phyloP scores from a whole-genome alignment of 306 rosid genomes.

The Cajanus cajan region DNA sequence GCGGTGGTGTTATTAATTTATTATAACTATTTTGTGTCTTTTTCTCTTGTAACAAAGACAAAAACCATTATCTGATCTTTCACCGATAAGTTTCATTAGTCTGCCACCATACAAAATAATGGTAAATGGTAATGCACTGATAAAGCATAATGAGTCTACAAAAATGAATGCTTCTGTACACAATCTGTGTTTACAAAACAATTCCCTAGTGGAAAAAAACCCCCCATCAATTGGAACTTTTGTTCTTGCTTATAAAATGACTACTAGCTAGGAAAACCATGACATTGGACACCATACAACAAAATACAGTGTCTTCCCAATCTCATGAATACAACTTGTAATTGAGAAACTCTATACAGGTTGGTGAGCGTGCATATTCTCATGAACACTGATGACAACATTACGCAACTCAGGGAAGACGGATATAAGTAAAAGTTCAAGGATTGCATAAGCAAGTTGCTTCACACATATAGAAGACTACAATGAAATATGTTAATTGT shows the following conservation, averaged over 20 bases:
- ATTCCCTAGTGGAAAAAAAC: background rate
- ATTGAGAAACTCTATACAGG: constrained; percentile 49
- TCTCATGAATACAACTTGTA: constrained; percentile 13
- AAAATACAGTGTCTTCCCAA: constrained; percentile 16
- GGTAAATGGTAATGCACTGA: background rate
- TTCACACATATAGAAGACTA: constrained; percentile 88
- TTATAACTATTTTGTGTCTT: background rate
- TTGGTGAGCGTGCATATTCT: constrained; percentile 49
- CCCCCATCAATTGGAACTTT: constrained; percentile 4
- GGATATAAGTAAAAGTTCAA: constrained; percentile 77
- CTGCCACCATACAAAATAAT: constrained; percentile 29
- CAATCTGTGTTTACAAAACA: constrained; percentile 30
- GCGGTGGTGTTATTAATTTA: background rate
- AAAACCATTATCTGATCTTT: background rate
- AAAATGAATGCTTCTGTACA: constrained; percentile 43
- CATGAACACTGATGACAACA: constrained; percentile 67
- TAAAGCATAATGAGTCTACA: constrained; percentile 16
- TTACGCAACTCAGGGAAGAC: constrained; percentile 82
- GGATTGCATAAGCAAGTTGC: constrained; percentile 84
- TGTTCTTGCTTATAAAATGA: background rate
- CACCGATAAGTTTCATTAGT: background rate
- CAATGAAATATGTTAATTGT: constrained; percentile 23
- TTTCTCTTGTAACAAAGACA: background rate
- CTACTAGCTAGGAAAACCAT: background rate
- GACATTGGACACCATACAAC: background rate